Base-by-base conservation (phyloP, 768 basidiomycete species). In the Coprinopsis marcescibilis region DNA sequence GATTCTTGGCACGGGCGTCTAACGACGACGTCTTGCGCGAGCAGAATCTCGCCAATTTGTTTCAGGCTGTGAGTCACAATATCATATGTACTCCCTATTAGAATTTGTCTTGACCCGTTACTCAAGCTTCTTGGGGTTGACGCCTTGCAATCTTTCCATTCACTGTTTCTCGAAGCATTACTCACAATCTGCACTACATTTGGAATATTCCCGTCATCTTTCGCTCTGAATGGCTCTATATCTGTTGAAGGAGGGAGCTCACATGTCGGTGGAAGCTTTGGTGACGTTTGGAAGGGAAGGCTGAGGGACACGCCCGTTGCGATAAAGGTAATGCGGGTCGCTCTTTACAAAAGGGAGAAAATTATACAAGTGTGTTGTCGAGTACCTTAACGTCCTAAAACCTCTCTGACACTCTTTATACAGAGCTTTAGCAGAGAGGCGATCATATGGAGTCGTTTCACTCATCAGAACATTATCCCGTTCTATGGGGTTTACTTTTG, bases 401-500 rank as follows among this genome's bases (percentile, higher is more conserved):
- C 10, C 30, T n/a, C 30, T 32, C 30, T 8, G n/a, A 8, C 10
- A 8, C 30, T n/a, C 30, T n/a, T 32, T 8, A 8, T 32, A n/a
- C 30, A 32, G 30, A 32, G 30, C 30, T n/a, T 8, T n/a, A 32
- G 30, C 12, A 47, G 40, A 15, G 51, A 52, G 27, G 51, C 51
- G 2, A 23, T 52, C 12, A 21, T 52, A 29, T 52, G 51, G 51
- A 45, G 51, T 2, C 51, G 48, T 17, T 19, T 52, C 4, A 33
- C 21, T 0, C 51, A 52, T 48, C 46, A 34, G 17, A 52, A 52
- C n/a, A n/a, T n/a, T n/a, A n/a, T 52, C 10, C 51, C 51, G 3
- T 52, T 52, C 35, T 52, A 52, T 8, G 51, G 51, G 15, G 44
- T 52, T 39, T 36, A 52, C 30, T 32, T 8, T n/a, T 32, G 30